These are phyloP conservation scores for Fomitopsis serialis DNA, from an alignment of 768 basidiomycete species.

Conservation along the genomic window DNA sequence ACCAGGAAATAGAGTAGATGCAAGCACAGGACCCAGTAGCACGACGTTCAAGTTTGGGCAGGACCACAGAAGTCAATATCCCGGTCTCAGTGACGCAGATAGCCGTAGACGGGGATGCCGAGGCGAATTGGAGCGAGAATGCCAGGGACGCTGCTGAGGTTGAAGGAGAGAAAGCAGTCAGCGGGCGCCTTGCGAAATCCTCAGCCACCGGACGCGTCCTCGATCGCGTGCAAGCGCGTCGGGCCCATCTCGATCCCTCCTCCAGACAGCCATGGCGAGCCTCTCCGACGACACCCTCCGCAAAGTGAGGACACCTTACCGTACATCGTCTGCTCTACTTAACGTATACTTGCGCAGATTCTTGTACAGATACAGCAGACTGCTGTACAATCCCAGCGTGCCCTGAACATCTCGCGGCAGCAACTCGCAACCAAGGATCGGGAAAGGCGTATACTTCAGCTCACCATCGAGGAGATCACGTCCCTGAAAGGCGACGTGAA, in stretches of 20 bases:
- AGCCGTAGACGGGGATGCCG: too few relatives aligned
- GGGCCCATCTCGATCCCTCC: background rate
- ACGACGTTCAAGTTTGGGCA: too few relatives aligned
- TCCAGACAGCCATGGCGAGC: constrained; percentile 21
- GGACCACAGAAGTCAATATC: too few relatives aligned
- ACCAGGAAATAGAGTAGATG: background rate
- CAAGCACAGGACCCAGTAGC: too few relatives aligned
- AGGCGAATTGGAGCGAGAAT: too few relatives aligned
- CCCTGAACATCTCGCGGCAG: constrained; percentile 66
- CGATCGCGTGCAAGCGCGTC: background rate
- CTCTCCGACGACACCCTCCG: constrained; percentile 70
- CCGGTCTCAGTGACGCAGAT: background rate
- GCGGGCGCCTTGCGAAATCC: background rate
- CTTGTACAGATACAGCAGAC: constrained; percentile 90
- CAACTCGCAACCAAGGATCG: constrained; percentile 80
- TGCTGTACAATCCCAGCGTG: constrained; percentile 78
- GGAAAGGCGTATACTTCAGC: constrained; percentile 82
- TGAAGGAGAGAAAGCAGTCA: background rate
- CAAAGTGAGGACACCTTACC: constrained; percentile 50
- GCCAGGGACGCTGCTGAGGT: background rate
- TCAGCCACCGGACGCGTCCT: constrained; percentile 4
- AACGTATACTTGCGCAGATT: constrained; percentile 48
- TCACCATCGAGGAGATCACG: constrained; percentile 81
- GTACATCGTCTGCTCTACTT: background rate
- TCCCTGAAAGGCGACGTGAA: constrained; percentile 68